Evolutionary conservation across 2,329 filamentous ascomycete species (phyloP), one percentile per base, ranked within the genome.

Genomic region (Epichloe sibirici): DNA sequence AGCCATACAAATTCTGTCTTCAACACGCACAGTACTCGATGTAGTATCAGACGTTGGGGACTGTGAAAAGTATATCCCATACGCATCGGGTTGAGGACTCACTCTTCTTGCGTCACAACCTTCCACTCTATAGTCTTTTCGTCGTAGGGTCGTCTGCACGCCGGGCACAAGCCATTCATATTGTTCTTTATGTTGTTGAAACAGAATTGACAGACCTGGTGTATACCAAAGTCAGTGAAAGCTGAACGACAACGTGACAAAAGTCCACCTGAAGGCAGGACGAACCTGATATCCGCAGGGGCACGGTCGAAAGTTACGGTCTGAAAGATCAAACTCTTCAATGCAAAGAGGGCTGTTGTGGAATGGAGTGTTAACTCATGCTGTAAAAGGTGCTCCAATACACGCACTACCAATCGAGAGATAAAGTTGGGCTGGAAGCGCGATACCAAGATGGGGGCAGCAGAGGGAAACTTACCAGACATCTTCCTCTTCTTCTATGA

Each of bases 121-220:
- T 95, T 95, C 80, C 90, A 98, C 70, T 96, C 83, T 66, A 98
- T 97, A 34, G 90, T 94, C 67, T 91, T 91, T 61, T 98, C 94
- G 68, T 96, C 90, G 69, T 98, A 98, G 5, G 89, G 86, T 67
- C 93, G 81, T 70, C 93, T 83, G 68, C 93, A 98, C 60, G 95
- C 95, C n/a, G 93, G 93, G 69, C 93, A 98, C 53, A 96, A 79
- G 38, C 91, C 90, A 66, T 96, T 97, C 79, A 95, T 90, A 63
- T 96, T 96, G 62, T 87, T 95, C 72, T 94, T 95, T 68, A 98
- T 94, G 68, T 97, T 98, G 72, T 98, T 96, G 75, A 91, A 98
- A 73, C 93, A 98, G 72, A 98, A 98, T 75, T 98, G 94, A 71
- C 93, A 98, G 68, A 98, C 91, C 90, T 96, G 34, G 0, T 43